Base-by-base conservation (phyloP, 495 filamentous ascomycete species). In the Cryomyces minteri region DNA sequence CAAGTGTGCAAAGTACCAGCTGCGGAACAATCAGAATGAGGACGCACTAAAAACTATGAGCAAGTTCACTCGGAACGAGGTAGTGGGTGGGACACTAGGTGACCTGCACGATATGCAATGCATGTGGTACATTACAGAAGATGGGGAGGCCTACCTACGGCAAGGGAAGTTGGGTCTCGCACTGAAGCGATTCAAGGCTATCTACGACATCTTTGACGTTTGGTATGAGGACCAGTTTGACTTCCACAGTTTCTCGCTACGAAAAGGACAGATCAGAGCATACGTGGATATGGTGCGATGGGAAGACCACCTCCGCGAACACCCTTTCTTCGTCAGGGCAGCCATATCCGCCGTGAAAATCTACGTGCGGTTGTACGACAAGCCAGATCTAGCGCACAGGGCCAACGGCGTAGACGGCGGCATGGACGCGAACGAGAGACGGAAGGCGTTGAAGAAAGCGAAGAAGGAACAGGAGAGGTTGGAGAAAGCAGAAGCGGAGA, bases 171-270 rank as follows among this genome's bases (percentile, higher is more conserved):
- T 85, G 39, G 83, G 79, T 2, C 72, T 94, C 48, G 88, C 92
- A 3, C 67, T 99, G 38, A 99, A 99, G 66, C 77, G 90, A 32
- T 88, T 90, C 56, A 79, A 82, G 47, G 70, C 80, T 2, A 73
- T 94, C 44, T 80, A 77, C 60, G 85, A 88, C 63, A 87, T 96
- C 47, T 96, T 99, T 53, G 88, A 95, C 31, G 76, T 82, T 37
- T 99, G 90, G 90, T 79, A 92, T 51, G 90, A 99, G 53, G 90
- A 99, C 53, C 90, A 99, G 54, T 95, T 94, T 54, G 90, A 99
- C 58, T 99, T 99, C 69, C 90, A 99, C 65, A 83, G 76, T 61
- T 99, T 96, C 65, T 95, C 88, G 6, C 67, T 96, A 5, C 71
- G 88, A 7, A 96, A 96, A 62, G 90, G 92, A 5, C 88, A 93